Percentiles rank a stretch among this genome's conserved stretches.
phyloP scores from a whole-genome alignment of 371 early-diverging fungal species.

The Entomophthora muscae region DNA sequence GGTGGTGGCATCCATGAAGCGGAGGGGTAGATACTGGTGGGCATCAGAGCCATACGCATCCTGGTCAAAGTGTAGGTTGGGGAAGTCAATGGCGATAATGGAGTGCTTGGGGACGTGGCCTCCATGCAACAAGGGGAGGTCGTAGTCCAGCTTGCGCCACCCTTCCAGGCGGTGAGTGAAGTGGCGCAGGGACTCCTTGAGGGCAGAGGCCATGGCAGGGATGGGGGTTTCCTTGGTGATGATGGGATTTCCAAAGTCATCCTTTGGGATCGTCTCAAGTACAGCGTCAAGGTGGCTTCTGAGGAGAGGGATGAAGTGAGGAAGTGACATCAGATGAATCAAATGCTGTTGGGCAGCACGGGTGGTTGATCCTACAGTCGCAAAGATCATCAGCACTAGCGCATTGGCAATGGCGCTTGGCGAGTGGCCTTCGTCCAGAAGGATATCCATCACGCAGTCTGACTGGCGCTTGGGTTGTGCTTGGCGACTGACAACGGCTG shows the following conservation, averaged over 20 bases:
- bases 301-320: neutral
- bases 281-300: neutral
- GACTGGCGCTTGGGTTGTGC: neutral
- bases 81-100: neutral
- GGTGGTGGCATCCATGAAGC: neutral
- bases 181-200: conserved; percentile 2
- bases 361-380: neutral
- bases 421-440: neutral
- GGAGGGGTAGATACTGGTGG: neutral
- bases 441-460: neutral
- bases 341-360: neutral
- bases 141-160: neutral
- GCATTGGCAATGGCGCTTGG: neutral
- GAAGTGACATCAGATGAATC: neutral
- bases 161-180: neutral
- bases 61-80: neutral
- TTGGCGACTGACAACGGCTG: neutral
- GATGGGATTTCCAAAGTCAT: neutral
- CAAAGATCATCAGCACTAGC: neutral
- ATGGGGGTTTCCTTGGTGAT: neutral
- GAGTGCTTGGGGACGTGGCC: neutral
- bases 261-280: neutral
- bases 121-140: neutral
- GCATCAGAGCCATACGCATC: neutral
- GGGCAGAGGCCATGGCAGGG: neutral